Base-by-base conservation (phyloP, 1,284 basidiomycete species). In the Leccinum pachyderme region DNA sequence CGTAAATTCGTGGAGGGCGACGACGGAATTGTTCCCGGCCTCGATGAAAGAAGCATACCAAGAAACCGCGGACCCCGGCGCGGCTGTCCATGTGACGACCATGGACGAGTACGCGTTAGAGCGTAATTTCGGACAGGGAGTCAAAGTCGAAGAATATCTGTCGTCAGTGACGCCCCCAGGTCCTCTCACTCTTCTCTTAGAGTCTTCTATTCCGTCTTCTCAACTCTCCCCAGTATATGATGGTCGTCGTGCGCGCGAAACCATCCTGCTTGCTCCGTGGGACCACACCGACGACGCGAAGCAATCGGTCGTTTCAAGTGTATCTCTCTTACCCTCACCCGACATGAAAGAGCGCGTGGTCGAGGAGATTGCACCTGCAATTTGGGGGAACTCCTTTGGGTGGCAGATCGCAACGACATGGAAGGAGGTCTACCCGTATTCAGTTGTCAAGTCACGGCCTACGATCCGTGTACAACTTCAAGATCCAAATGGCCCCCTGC, bases 81-180 rank as follows among this genome's bases (percentile, higher is more conserved):
- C 49, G 24, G 18, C 58, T 5, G 25, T 13, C 7, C 53, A 24
- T 7, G 43, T 24, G 12, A 58, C 55, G 15, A 11, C 37, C 43
- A 59, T 60, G 64, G 64, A 71, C 27, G 57, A 63, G 22, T 66
- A 65, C 24, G 54, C 63, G n/a, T 44, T 67, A 15, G 61, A 52
- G 31, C 44, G n/a, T 33, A 37, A 55, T 32, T 41, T 41, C 25
- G 46, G 3, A 12, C 45, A 56, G 37, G 49, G 24, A 18, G 25
- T 24, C 44, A 78, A 84, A 59, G 66, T 86, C 24, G 82, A 83
- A 41, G 86, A 89, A 61, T 89, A 78, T 62, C 65, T 75, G 11
- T 91, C 85, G 83, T 86, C 86, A 5, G 74, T 84, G 18, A 82
- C 84, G 5, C 87, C 87, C 12, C 70, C 66, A 2, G 86, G 85